Base-by-base conservation (phyloP, 371 early-diverging fungal species). In the Blakeslea trispora region DNA sequence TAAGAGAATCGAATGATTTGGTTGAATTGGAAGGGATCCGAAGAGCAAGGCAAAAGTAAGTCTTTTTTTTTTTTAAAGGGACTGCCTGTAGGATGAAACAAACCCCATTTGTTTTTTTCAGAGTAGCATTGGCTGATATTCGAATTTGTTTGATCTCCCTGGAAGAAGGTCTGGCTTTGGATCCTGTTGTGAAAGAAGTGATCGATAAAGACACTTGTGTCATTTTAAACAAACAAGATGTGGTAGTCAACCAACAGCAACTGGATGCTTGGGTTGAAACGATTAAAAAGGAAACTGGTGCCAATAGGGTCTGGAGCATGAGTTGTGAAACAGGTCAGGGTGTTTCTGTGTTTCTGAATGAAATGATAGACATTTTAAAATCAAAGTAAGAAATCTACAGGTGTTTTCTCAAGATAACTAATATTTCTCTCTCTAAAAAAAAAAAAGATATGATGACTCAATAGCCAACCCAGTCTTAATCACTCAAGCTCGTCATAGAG, bases 21-120 rank as follows among this genome's bases (percentile, higher is more conserved):
- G 80, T 93, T 32, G 93, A 92, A 64, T 72, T 75, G 55, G 88
- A 89, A 63, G 93, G 93, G 28, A 82, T 93, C 1, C 69, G 75
- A 43, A 68, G 90, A 41, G 90, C 93, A 7, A 66, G 80, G 44
- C 66, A 75, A 18, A 62, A 81, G 68, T 76, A 69, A 18, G 37
- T 7, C n/a, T n/a, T n/a, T n/a, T n/a, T n/a, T n/a, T n/a, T n/a
- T n/a, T n/a, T n/a, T n/a, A n/a, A n/a, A n/a, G n/a, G n/a, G n/a
- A n/a, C n/a, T n/a, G n/a, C n/a, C 8, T 22, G 4, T 35, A 23
- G 18, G 10, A 19, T 2, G 11, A 45, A 3, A 19, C 14, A 46
- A 7, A 21, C 5, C 18, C 34, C 9, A 18, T 13, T 53, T 0
- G 21, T 24, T 24, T 10, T 24, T 14, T 1, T 18, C 54, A 79